Conservation (phyloP, 495 filamentous ascomycete genomes). For the Tuber aestivum region DNA sequence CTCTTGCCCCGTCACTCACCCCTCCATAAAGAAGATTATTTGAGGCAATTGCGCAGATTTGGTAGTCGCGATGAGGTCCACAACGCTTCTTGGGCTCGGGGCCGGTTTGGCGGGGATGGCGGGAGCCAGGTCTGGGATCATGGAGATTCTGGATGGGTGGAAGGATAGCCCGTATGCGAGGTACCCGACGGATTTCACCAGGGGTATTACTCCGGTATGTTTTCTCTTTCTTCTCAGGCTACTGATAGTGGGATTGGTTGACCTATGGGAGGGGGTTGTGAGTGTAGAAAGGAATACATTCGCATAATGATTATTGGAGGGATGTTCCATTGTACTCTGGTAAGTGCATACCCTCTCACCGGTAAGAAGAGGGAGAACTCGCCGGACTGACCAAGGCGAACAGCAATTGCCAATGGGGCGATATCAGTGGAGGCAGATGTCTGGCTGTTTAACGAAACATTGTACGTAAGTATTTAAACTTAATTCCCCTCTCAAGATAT, state of each 20-base stretch:
- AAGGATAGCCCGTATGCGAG: slow-evolving; percentile 41
- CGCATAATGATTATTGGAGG: slow-evolving; percentile 91
- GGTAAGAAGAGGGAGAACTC: not conserved
- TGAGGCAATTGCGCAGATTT: not conserved
- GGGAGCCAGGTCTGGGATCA: slow-evolving; percentile 13
- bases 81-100: not conserved
- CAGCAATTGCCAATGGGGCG: slow-evolving; percentile 61
- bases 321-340: slow-evolving; percentile 57
- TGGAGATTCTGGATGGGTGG: slow-evolving; percentile 27
- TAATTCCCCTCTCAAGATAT: not conserved
- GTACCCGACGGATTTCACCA: slow-evolving; percentile 68
- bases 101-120: not conserved
- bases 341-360: not conserved
- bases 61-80: not conserved
- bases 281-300: slow-evolving; percentile 48
- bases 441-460: slow-evolving; percentile 67
- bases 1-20: not conserved
- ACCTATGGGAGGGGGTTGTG: slow-evolving; percentile 12
- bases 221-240: not conserved
- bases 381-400: not conserved
- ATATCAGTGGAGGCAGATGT: slow-evolving; percentile 78
- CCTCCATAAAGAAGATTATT: not conserved
- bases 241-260: slow-evolving; percentile 5
- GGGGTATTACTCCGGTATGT: slow-evolving; percentile 37
- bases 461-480: slow-evolving; percentile 44